These are phyloP conservation scores for Ceraceosorus guamensis DNA, from an alignment of 1,284 basidiomycete species.

Conservation along the genomic window DNA sequence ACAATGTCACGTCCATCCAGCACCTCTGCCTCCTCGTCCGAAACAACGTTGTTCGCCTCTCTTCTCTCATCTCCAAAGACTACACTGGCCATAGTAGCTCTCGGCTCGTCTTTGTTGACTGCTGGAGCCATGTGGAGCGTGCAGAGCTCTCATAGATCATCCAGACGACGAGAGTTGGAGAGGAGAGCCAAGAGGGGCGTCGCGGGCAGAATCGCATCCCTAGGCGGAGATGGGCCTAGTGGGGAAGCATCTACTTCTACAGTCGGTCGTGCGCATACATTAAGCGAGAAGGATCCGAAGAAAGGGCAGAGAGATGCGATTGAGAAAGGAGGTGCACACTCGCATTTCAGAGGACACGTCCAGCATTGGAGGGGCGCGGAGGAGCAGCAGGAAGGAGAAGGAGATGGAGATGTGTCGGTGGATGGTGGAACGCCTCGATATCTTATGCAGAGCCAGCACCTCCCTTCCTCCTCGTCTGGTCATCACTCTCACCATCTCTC, in stretches of 20 bases:
- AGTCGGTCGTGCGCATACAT: too few relatives aligned
- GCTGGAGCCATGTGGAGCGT: slow-evolving; percentile 25
- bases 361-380: not conserved
- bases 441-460: slow-evolving; percentile 19
- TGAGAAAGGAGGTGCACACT: not conserved
- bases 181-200: slow-evolving; percentile 16
- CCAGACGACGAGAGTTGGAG: slow-evolving; percentile 24
- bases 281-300: not conserved
- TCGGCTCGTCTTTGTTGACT: slow-evolving; percentile 33
- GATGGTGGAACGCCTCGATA: slow-evolving; percentile 33
- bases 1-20: too few relatives aligned
- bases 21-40: too few relatives aligned
- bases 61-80: not conserved
- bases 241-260: not conserved
- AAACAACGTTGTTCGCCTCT: too few relatives aligned
- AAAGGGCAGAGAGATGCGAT: not conserved
- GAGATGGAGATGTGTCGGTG: too few relatives aligned
- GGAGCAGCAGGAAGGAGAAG: too few relatives aligned
- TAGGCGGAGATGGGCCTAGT: not conserved
- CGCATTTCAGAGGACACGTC: not conserved
- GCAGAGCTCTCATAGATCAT: slow-evolving; percentile 21
- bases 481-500: too few relatives aligned
- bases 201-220: slow-evolving; percentile 17
- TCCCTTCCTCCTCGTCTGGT: slow-evolving; percentile 14
- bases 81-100: slow-evolving; percentile 30